Evolutionary conservation across 169 alveolate genomes (phyloP), one percentile per base, ranked within the genome.

Genomic region (Fabrea salina): DNA sequence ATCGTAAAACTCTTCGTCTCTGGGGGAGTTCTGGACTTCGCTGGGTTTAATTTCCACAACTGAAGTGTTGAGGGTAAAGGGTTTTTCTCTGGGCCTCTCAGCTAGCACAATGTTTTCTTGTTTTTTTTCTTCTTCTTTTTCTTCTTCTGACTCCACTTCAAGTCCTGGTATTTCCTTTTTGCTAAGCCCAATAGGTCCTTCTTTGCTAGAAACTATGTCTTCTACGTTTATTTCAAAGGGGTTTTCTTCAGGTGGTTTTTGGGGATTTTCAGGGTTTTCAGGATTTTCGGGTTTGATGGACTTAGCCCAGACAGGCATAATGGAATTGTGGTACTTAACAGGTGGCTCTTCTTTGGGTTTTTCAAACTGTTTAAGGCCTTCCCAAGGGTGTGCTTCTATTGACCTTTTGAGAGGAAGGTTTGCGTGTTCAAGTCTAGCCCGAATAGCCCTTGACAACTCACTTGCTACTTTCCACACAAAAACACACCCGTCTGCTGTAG

Each of bases 401-500:
- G 67, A 13, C 44, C 32, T 68, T n/a, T 16, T 13, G 25, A 68
- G 13, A 22, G 78, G 78, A 2, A 56, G 13, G 27, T 56, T 56
- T 19, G 78, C 78, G 11, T 44, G 25, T 11, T 33, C 25, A 57
- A 68, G 32, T 19, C 78, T 37, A 2, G 57, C 61, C 44, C 61
- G 7, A n/a, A 68, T 68, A 0, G 64, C 2, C 19, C 44, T 47
- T 19, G 78, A 13, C 0, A 68, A 2, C 0, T 68, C 78, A 7
- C n/a, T n/a, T 1, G 78, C 40, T 2, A 68, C 8, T 44, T 33
- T 72, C 71, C 80, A 72, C n/a, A 72, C 30, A 51, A 50, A 72
- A 27, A 72, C 51, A 33, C 80, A 72, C n/a, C 80, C 80, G 51
- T 72, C 80, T 11, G 49, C 7, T 22, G 80, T 72, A 1, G 54